phyloP scores from a whole-genome alignment of 1,284 basidiomycete genomes.

The Testicularia cyperi region DNA sequence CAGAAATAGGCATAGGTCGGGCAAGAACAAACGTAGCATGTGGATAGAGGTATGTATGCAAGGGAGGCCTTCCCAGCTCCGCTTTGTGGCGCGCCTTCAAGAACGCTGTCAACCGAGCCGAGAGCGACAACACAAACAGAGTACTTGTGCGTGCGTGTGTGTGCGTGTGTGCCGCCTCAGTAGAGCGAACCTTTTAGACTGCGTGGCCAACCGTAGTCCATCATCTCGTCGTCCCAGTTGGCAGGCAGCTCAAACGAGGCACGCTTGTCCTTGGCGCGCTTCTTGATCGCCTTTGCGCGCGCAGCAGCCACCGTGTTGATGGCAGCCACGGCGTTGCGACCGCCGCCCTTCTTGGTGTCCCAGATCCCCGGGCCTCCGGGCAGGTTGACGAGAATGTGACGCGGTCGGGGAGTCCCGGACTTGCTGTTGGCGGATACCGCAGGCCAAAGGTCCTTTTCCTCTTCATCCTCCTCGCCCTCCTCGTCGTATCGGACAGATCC shows the following conservation, averaged over 20 bases:
- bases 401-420: slow-evolving; percentile 31
- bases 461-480: slow-evolving; percentile 4
- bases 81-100: no score
- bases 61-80: no score
- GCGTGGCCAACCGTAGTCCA: slow-evolving; percentile 38
- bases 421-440: slow-evolving; percentile 32
- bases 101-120: no score
- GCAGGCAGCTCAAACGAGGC: slow-evolving; percentile 25
- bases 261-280: slow-evolving; percentile 17
- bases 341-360: slow-evolving; percentile 39
- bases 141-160: neutral
- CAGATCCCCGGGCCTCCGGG: slow-evolving; percentile 39
- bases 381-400: slow-evolving; percentile 38
- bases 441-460: slow-evolving; percentile 25
- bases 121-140: no score
- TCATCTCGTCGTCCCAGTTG: slow-evolving; percentile 29
- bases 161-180: slow-evolving; percentile 2
- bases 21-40: no score
- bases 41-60: no score
- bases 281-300: slow-evolving; percentile 34
- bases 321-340: slow-evolving; percentile 31
- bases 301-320: slow-evolving; percentile 37
- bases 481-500: slow-evolving; percentile 8
- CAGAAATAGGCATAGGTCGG: neutral
- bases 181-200: slow-evolving; percentile 41